A percentile compares a stretch with the other conserved stretches of the same genome.
Evolutionary conservation across 108 stramenopile species (phyloP).

Genomic region (Nitzschia inconspicua): DNA sequence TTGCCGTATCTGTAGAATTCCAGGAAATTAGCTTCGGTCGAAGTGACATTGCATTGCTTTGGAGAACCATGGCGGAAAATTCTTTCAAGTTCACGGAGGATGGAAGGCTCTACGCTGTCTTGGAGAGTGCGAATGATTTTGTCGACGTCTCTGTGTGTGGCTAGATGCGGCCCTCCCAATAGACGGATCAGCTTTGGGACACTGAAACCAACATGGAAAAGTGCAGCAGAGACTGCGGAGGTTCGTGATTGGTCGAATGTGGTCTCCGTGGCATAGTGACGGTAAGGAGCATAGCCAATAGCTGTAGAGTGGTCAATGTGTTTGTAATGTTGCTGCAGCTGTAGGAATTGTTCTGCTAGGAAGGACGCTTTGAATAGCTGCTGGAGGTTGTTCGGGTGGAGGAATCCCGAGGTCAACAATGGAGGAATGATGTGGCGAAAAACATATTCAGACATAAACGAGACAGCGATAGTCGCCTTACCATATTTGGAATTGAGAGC

Average conservation of each 20-base stretch:
- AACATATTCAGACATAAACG: not conserved
- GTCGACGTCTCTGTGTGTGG: not conserved
- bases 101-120: not conserved
- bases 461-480: no score
- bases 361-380: not conserved
- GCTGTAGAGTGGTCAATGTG: not conserved
- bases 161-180: slow-evolving; percentile 1
- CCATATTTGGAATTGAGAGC: no score
- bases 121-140: not conserved
- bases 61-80: slow-evolving; percentile 3
- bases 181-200: not conserved
- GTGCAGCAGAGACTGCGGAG: not conserved
- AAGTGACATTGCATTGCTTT: not conserved
- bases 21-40: slow-evolving; percentile 8
- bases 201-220: not conserved
- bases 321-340: not conserved
- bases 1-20: slow-evolving; percentile 18
- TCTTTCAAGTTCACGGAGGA: not conserved
- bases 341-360: no score
- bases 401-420: not conserved
- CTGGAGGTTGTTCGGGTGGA: not conserved
- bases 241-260: not conserved
- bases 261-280: not conserved
- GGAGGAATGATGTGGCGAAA: not conserved
- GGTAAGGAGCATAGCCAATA: not conserved